A percentile compares a stretch with the other conserved stretches of the same genome.
Conservation (phyloP, 352 stramenopile species). For the Saprolegnia diclina region DNA sequence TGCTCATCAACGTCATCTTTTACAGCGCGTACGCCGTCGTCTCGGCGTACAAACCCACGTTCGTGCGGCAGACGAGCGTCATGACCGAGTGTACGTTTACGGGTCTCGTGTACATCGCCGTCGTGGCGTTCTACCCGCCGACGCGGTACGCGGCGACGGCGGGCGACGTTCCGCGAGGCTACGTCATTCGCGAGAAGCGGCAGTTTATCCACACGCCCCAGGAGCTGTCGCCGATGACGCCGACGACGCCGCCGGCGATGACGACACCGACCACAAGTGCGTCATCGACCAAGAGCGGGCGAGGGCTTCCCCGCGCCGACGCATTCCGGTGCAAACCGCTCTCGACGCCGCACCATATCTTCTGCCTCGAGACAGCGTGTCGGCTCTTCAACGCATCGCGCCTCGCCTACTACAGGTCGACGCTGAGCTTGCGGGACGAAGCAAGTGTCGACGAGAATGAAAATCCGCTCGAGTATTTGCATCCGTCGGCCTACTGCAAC, state of each 20-base stretch:
- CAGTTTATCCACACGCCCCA: constrained; percentile 12
- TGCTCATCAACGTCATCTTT: constrained; percentile 23
- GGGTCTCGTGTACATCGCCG: not conserved
- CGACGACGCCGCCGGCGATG: not conserved
- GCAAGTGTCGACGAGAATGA: not conserved
- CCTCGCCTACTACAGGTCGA: constrained; percentile 7
- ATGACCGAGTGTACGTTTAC: constrained; percentile 5
- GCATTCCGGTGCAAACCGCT: constrained; percentile 14
- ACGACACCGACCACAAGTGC: not conserved
- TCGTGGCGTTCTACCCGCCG: constrained; percentile 15
- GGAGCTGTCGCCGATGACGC: constrained; percentile 1
- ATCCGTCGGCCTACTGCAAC: constrained; percentile 1
- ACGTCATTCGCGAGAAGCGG: constrained; percentile 20
- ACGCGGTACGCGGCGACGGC: not conserved
- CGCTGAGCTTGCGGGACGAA: not conserved
- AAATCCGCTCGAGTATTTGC: not conserved
- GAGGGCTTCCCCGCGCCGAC: not conserved
- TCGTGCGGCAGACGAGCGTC: not conserved
- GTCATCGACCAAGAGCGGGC: not conserved
- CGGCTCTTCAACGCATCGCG: constrained; percentile 10
- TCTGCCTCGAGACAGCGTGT: constrained; percentile 17
- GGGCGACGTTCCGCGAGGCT: constrained; percentile 3
- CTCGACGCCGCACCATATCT: constrained; percentile 17
- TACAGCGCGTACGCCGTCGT: constrained; percentile 18
- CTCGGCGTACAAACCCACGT: constrained; percentile 17